Base-by-base conservation (phyloP, 176 grass and related monocot species). In the Oryza australiensis region DNA sequence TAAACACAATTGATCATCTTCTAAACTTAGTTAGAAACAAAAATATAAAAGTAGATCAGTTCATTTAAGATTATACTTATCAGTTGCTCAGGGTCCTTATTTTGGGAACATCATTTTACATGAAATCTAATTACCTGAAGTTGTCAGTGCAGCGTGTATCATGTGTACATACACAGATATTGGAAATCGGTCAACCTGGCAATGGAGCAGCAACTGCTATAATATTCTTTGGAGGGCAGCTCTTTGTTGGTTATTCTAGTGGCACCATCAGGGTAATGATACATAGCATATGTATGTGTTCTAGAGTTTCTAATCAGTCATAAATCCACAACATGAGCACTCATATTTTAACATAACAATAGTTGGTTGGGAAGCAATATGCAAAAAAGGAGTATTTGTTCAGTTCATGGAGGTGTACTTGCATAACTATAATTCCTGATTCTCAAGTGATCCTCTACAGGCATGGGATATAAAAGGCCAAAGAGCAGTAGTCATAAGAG, bases 101-200 rank as follows among this genome's bases (percentile, higher is more conserved):
- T 24, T 29, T 33, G 62, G 41, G 51, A 78, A 51, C 65, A 35
- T 49, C 57, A 64, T 37, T 72, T 89, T 73, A 72, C 73, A 68
- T 37, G 75, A 69, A 53, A 66, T 79, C 27, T 91, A 83, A 91
- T 83, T 75, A 64, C 35, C 62, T 77, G 15, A 85, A 79, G 42
- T 89, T 80, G 82, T 89, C 72, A 73, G 20, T 93, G 85, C 96
- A 99, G 96, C 74, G 89, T 80, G 89, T 99, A 67, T 95, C 96
- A 62, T 99, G 93, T 90, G 91, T 95, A 60, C 96, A 99, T 87
- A 99, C 93, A 85, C 93, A 99, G 88, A 95, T 94, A 70, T 65
- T 95, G 43, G 96, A 99, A 89, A 92, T 94, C 51, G 93, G 93
- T 18, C 88, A 95, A 67, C 76, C 74, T 70, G 76, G 89, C 29